Evolutionary conservation across 2,329 filamentous ascomycete species (phyloP).

Genomic region (Aurifilum marmelostoma): DNA sequence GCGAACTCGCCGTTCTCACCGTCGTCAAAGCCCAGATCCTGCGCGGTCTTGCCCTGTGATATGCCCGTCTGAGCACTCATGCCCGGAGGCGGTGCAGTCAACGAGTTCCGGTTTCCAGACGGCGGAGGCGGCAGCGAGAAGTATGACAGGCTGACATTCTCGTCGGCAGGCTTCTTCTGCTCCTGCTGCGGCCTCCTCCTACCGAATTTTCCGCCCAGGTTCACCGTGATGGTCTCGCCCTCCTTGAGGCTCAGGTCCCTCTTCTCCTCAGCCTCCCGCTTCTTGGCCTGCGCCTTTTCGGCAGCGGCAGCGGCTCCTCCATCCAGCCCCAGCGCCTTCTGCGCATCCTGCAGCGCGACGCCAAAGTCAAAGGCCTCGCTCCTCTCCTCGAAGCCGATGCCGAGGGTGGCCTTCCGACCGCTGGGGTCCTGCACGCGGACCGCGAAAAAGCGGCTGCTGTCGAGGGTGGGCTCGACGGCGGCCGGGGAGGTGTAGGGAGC

Average conservation of each 20-base stretch:
- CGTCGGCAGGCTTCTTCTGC: constrained; percentile 38
- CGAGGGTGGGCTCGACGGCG: constrained; percentile 76
- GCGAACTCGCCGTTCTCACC: constrained; percentile 87
- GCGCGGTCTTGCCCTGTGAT: constrained; percentile 58
- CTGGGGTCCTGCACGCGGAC: constrained; percentile 76
- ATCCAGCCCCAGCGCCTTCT: constrained; percentile 69
- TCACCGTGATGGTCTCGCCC: constrained; percentile 85
- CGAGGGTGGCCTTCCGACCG: constrained; percentile 76
- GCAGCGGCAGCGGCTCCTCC: constrained; percentile 38
- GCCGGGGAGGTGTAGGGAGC: constrained; percentile 71
- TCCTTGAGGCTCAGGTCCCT: constrained; percentile 86
- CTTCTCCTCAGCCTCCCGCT: constrained; percentile 56
- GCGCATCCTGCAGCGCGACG: constrained; percentile 77
- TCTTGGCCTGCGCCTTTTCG: constrained; percentile 41
- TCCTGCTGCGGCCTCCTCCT: constrained; percentile 43
- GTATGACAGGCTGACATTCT: constrained; percentile 45
- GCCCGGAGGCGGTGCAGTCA: constrained; percentile 64
- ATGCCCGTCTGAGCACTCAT: constrained; percentile 65
- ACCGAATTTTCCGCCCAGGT: constrained; percentile 65
- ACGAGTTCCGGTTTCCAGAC: constrained; percentile 40
- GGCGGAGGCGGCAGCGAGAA: constrained; percentile 80
- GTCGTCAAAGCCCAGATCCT: constrained; percentile 81
- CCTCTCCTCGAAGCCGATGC: constrained; percentile 86
- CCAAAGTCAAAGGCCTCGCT: constrained; percentile 85
- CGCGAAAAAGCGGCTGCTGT: constrained; percentile 84